Conservation (phyloP, 2,329 filamentous ascomycete species). For the Pseudogymnoascus sp. region DNA sequence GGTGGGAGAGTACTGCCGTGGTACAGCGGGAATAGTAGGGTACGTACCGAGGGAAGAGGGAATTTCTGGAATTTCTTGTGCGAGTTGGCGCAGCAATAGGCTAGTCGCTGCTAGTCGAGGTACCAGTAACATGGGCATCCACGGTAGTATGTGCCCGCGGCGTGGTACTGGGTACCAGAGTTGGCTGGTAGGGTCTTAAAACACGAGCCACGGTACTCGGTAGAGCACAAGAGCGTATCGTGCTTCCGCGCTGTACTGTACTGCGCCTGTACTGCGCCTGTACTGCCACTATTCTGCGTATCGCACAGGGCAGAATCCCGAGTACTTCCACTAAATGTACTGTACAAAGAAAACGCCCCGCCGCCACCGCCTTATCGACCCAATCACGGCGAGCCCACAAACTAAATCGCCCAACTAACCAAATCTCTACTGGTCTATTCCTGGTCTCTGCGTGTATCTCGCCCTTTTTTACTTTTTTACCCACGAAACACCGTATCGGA, state of each 20-base stretch:
- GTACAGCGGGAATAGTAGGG: background rate
- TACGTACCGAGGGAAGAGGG: background rate
- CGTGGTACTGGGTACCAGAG: background rate
- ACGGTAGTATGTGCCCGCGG: background rate
- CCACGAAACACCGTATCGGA: background rate
- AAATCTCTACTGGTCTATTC: background rate
- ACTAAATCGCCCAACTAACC: constrained; percentile 6
- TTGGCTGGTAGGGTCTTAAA: background rate
- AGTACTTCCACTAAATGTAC: background rate
- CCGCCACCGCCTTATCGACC: background rate
- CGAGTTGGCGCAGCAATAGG: background rate
- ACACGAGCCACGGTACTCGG: background rate
- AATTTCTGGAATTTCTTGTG: constrained; percentile 1
- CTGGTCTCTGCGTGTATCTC: background rate
- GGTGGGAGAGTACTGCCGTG: background rate
- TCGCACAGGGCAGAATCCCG: background rate
- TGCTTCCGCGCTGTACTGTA: too few species aligned
- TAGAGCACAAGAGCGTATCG: background rate
- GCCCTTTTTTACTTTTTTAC: background rate
- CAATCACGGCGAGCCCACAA: background rate
- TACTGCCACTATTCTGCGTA: too few species aligned
- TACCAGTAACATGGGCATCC: background rate
- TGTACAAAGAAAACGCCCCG: constrained; percentile 2
- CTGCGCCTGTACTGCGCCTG: too few species aligned
- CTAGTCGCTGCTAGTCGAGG: background rate